These are phyloP conservation scores for Tolypocladium album DNA, from an alignment of 2,329 filamentous ascomycete species.

Conservation along the genomic window DNA sequence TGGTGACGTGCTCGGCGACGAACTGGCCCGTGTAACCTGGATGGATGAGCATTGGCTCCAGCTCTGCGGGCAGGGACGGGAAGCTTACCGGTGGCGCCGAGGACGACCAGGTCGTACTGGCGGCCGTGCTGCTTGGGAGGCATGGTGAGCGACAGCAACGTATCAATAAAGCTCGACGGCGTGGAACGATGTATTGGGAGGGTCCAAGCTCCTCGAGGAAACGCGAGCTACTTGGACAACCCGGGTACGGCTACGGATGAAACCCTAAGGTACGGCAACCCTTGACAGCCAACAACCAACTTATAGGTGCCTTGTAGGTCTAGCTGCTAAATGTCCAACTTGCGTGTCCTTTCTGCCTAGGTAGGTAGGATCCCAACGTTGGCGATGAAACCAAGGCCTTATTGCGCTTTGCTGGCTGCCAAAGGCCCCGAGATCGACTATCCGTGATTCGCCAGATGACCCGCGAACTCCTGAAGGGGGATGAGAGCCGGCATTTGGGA, in stretches of 20 bases:
- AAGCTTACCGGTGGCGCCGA: slow-evolving; percentile 43
- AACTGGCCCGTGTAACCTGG: slow-evolving; percentile 74
- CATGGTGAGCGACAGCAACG: slow-evolving; percentile 20
- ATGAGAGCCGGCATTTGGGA: not conserved
- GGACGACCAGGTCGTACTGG: slow-evolving; percentile 46
- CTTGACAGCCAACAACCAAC: no score
- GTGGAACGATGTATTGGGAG: not conserved
- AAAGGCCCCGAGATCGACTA: not conserved
- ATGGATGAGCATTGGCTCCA: not conserved
- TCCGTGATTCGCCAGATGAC: not conserved
- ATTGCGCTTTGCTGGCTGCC: not conserved
- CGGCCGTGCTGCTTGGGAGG: slow-evolving; percentile 37
- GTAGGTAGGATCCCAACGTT: not conserved
- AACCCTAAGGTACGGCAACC: not conserved
- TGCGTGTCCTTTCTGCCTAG: not conserved
- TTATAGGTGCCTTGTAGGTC: not conserved
- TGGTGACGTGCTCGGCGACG: slow-evolving; percentile 64
- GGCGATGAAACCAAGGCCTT: not conserved
- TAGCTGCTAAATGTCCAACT: not conserved
- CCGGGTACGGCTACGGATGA: not conserved
- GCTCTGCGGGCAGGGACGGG: not conserved
- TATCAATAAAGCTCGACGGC: not conserved
- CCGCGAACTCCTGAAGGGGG: not conserved
- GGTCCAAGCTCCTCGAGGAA: not conserved
- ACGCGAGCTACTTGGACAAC: no score